phyloP scores from a whole-genome alignment of 2,329 filamentous ascomycete genomes.

The Reticulascus tulasneorum region DNA sequence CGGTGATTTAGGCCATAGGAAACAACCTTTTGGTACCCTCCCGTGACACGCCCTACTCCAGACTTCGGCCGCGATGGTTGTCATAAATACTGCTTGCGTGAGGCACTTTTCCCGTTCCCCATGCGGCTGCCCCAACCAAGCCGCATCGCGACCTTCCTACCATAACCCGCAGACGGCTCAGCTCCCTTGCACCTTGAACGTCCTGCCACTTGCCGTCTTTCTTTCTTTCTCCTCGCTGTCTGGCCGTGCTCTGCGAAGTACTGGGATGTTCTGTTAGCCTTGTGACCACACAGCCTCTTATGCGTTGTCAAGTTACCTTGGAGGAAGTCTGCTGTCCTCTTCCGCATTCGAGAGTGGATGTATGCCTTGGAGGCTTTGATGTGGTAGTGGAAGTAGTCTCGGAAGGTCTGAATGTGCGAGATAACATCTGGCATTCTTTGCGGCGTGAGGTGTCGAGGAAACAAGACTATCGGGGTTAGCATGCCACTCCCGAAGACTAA shows the following conservation, averaged over 20 bases:
- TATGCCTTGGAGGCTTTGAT: conserved; percentile 99
- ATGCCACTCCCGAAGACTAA: not conserved
- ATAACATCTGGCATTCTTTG: conserved; percentile 94
- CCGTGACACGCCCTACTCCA: too few relatives aligned
- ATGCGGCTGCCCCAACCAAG: too few relatives aligned
- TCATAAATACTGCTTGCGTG: too few relatives aligned
- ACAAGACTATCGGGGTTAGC: conserved; percentile 63
- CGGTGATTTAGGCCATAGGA: too few relatives aligned
- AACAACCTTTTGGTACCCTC: too few relatives aligned
- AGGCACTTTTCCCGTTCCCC: too few relatives aligned
- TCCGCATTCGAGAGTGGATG: conserved; percentile 97
- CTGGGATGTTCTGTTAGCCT: conserved; percentile 38
- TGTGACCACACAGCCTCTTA: not conserved
- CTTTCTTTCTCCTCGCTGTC: conserved; percentile 96
- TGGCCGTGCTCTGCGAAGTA: conserved; percentile 90
- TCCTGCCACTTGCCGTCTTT: conserved; percentile 95
- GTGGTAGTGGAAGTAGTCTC: conserved; percentile 99
- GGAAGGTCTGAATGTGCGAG: conserved; percentile 99
- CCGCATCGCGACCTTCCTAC: too few relatives aligned
- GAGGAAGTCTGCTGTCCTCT: conserved; percentile 95
- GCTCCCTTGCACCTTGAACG: conserved; percentile 62
- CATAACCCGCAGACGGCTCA: not conserved
- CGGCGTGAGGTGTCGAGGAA: conserved; percentile 87
- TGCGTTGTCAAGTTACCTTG: conserved; percentile 67
- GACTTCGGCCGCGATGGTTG: too few relatives aligned